phyloP scores from a whole-genome alignment of 371 early-diverging fungal genomes.

The Choanephora cucurbitarum region DNA sequence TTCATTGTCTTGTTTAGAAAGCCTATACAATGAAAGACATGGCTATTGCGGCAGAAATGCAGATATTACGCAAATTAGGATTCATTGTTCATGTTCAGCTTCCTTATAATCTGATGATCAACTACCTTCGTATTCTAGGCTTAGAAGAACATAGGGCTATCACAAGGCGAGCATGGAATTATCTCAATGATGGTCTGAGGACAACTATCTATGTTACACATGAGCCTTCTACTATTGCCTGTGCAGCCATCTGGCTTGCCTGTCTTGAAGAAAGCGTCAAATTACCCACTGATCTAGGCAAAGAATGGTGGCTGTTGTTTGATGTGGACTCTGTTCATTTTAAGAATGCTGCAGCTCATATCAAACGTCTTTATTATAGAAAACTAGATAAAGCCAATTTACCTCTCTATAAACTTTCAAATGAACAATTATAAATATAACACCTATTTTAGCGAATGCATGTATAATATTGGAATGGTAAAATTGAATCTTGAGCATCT shows the following conservation, averaged over 20 bases:
- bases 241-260: constrained; percentile 86
- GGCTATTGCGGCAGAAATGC: constrained; percentile 81
- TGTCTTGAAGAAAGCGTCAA: constrained; percentile 63
- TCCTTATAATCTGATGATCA: constrained; percentile 92
- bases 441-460: too few relatives aligned
- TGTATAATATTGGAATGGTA: neutral
- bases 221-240: constrained; percentile 88
- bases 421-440: too few relatives aligned
- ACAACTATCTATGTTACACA: constrained; percentile 83
- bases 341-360: constrained; percentile 62
- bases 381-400: constrained; percentile 45
- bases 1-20: constrained; percentile 48
- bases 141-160: constrained; percentile 73
- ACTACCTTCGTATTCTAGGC: constrained; percentile 84
- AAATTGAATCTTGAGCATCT: neutral
- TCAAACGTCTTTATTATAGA: constrained; percentile 59
- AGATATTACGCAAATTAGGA: constrained; percentile 81
- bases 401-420: constrained; percentile 46
- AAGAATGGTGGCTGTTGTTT: constrained; percentile 88
- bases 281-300: constrained; percentile 69
- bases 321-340: constrained; percentile 74
- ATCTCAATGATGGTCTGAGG: constrained; percentile 83
- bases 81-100: constrained; percentile 96
- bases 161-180: constrained; percentile 84
- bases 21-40: constrained; percentile 79